Conservation (phyloP, 2,329 filamentous ascomycete species). For the Colletotrichum sojae region DNA sequence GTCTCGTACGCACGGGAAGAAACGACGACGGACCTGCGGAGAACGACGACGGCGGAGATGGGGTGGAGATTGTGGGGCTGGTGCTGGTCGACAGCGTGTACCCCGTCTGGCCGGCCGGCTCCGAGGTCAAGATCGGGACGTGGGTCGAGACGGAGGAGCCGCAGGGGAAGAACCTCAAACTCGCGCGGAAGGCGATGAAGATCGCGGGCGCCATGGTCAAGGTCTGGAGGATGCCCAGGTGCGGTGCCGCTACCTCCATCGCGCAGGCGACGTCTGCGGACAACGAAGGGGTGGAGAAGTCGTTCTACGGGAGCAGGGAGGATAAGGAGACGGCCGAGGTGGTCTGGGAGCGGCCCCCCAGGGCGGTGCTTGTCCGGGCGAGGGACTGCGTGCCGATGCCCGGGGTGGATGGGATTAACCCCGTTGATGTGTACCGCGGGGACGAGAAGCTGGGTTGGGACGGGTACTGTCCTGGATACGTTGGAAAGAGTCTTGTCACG, state of each 20-base stretch:
- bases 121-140: slow-evolving; percentile 35
- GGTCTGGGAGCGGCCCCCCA: slow-evolving; percentile 51
- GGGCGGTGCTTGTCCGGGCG: slow-evolving; percentile 62
- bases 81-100: slow-evolving; percentile 68
- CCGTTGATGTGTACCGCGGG: slow-evolving; percentile 60
- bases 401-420: slow-evolving; percentile 44
- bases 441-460: slow-evolving; percentile 65
- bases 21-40: slow-evolving; percentile 46
- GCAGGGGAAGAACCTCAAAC: slow-evolving; percentile 52
- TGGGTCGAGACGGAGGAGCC: slow-evolving; percentile 46
- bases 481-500: slow-evolving; percentile 62
- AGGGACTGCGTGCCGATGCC: slow-evolving; percentile 55
- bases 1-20: slow-evolving; percentile 50
- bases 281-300: neutral
- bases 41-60: slow-evolving; percentile 29
- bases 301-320: slow-evolving; percentile 17
- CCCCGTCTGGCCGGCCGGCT: slow-evolving; percentile 44
- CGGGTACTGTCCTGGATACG: slow-evolving; percentile 58
- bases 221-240: slow-evolving; percentile 58
- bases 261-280: neutral
- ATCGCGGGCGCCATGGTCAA: slow-evolving; percentile 58
- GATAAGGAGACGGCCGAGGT: slow-evolving; percentile 40
- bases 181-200: slow-evolving; percentile 56
- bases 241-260: slow-evolving; percentile 37
- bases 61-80: slow-evolving; percentile 62